Conservation (phyloP, 805 yeast species). For the Nakazawaea pomicola region DNA sequence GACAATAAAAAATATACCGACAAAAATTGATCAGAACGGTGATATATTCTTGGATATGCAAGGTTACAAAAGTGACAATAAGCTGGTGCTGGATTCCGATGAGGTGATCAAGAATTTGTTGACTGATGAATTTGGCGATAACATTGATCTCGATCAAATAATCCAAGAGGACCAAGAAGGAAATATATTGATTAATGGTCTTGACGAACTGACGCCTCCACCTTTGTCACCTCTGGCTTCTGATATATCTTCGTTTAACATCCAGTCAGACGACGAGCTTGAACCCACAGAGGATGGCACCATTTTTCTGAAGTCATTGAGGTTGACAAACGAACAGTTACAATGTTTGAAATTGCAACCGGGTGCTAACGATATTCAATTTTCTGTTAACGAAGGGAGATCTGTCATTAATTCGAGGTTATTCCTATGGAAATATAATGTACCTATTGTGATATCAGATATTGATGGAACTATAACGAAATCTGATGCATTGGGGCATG, state of each 20-base stretch:
- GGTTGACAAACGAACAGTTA: slow-evolving; percentile 89
- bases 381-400: slow-evolving; percentile 78
- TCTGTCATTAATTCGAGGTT: slow-evolving; percentile 71
- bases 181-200: slow-evolving; percentile 46
- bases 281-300: slow-evolving; percentile 13
- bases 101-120: slow-evolving; percentile 67
- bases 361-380: slow-evolving; percentile 76
- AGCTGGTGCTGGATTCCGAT: slow-evolving; percentile 73
- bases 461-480: slow-evolving; percentile 98
- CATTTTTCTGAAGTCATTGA: slow-evolving; percentile 72
- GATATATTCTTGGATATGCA: slow-evolving; percentile 90
- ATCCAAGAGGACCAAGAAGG: slow-evolving; percentile 62
- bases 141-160: slow-evolving; percentile 38
- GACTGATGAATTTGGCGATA: slow-evolving; percentile 66
- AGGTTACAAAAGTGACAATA: slow-evolving; percentile 87
- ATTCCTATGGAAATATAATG: slow-evolving; percentile 76
- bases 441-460: slow-evolving; percentile 93
- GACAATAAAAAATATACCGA: slow-evolving; percentile 74
- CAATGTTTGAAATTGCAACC: slow-evolving; percentile 63
- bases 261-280: slow-evolving; percentile 19
- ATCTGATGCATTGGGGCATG: slow-evolving; percentile 96
- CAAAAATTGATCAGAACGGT: slow-evolving; percentile 83
- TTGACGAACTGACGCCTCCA: slow-evolving; percentile 18
- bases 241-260: slow-evolving; percentile 19
- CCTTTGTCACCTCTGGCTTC: slow-evolving; percentile 20